Percentiles rank a stretch among this genome's conserved stretches.
phyloP scores from a whole-genome alignment of 805 yeast genomes.

The Wickerhamomyces canadensis region DNA sequence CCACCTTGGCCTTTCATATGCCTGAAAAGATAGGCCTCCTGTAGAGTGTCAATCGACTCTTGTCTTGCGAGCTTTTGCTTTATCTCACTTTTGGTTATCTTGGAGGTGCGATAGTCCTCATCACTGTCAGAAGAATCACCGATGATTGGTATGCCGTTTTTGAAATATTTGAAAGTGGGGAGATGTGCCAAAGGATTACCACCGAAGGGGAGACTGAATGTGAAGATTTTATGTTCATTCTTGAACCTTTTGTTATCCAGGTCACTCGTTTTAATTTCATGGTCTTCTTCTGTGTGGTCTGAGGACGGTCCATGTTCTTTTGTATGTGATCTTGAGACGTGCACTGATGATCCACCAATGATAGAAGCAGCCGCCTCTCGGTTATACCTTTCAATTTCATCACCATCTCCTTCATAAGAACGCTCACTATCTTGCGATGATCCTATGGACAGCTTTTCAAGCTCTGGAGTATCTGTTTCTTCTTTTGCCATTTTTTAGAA shows the following conservation, averaged over 20 bases:
- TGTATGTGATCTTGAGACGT: too few species aligned
- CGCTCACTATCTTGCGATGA: background rate
- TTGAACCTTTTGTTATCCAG: conserved; percentile 12
- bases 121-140: conserved; percentile 11
- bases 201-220: conserved; percentile 35
- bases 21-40: conserved; percentile 55
- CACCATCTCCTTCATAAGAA: too few species aligned
- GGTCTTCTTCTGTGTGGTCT: conserved; percentile 10
- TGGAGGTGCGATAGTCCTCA: conserved; percentile 5
- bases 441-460: background rate
- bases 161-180: conserved; percentile 18
- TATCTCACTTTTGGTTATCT: conserved; percentile 19
- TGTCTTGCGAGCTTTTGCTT: conserved; percentile 38
- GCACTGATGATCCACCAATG: conserved; percentile 44
- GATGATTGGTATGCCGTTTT: conserved; percentile 15
- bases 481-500: too few species aligned
- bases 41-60: conserved; percentile 52
- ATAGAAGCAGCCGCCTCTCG: conserved; percentile 11
- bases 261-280: conserved; percentile 15
- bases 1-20: conserved; percentile 54
- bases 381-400: too few species aligned
- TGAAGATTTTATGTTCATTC: conserved; percentile 28
- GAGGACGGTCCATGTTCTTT: too few species aligned
- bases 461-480: too few species aligned
- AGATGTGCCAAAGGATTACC: conserved; percentile 23